These are phyloP conservation scores for Chlorella vulgaris DNA, from an alignment of 139 green algal species.

Conservation along the genomic window DNA sequence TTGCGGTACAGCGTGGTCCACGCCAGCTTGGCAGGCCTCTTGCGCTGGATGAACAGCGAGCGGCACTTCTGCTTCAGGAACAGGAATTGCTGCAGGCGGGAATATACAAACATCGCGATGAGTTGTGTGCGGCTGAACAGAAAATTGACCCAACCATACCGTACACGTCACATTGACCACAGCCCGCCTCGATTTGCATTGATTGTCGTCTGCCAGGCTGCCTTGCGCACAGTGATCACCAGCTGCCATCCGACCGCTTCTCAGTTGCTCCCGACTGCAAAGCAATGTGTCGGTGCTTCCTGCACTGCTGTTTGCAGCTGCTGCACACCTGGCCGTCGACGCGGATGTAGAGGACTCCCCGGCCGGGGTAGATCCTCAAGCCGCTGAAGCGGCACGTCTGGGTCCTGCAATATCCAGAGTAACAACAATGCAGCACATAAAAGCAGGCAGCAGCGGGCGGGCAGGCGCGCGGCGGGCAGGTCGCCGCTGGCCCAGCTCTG, in stretches of 20 bases:
- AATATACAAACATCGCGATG: not conserved
- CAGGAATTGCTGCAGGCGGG: slow-evolving; percentile 80
- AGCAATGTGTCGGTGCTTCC: not conserved
- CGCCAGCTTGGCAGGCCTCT: slow-evolving; percentile 95
- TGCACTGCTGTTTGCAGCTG: not conserved
- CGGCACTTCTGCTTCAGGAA: slow-evolving; percentile 97
- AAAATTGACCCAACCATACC: not conserved
- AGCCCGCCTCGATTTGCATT: no score
- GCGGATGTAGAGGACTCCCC: slow-evolving; percentile 91
- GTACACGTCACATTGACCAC: no score
- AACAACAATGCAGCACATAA: not conserved
- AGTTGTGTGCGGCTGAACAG: not conserved
- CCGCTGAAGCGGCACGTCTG: slow-evolving; percentile 97
- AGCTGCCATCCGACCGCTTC: not conserved
- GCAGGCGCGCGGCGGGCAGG: no score
- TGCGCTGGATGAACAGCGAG: slow-evolving; percentile 88
- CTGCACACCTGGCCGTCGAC: slow-evolving; percentile 84
- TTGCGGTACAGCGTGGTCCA: slow-evolving; percentile 97
- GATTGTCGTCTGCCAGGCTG: no score
- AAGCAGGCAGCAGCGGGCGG: not conserved
- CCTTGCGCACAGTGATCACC: not conserved
- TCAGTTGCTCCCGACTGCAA: not conserved
- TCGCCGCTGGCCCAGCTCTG: no score
- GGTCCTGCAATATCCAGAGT: slow-evolving; percentile 74
- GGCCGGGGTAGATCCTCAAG: slow-evolving; percentile 96